A percentile compares a stretch with the other conserved stretches of the same genome.
phyloP scores from a whole-genome alignment of 2,329 filamentous ascomycete genomes.

The Aureobasidium namibiae region DNA sequence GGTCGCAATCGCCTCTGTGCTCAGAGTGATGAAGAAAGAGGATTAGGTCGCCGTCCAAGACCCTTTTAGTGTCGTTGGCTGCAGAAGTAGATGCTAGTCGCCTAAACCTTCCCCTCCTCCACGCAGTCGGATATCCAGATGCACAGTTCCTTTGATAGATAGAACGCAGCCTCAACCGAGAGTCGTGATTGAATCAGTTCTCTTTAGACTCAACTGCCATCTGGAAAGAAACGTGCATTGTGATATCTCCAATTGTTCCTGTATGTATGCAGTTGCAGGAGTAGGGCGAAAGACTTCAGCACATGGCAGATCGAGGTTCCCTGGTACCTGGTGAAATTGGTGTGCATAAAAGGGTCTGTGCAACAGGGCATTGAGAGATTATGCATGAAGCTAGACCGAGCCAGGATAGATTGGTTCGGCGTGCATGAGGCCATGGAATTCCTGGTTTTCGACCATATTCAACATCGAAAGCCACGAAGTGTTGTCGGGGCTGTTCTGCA shows the following conservation, averaged over 20 bases:
- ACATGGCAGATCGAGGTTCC: no score
- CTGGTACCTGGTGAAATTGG: not conserved
- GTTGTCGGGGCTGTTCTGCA: not conserved
- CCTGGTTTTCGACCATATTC: constrained; percentile 1
- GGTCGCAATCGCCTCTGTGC: not conserved
- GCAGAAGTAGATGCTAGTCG: not conserved
- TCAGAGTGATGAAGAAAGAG: not conserved
- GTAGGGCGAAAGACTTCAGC: no score
- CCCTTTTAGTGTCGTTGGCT: constrained; percentile 6
- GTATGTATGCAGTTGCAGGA: no score
- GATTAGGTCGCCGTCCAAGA: constrained; percentile 4
- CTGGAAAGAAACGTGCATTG: no score
- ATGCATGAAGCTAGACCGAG: not conserved
- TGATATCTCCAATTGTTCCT: no score
- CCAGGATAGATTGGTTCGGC: not conserved
- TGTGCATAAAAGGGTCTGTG: not conserved
- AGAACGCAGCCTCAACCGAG: no score
- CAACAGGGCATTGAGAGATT: no score
- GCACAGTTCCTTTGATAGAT: no score
- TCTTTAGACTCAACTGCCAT: no score
- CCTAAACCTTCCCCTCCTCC: constrained; percentile 6
- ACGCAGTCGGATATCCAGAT: no score
- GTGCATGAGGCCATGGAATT: constrained; percentile 6
- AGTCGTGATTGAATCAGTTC: no score
- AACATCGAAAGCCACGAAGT: constrained; percentile 4